phyloP scores from a whole-genome alignment of 495 filamentous ascomycete species.

The Podospora australis region DNA sequence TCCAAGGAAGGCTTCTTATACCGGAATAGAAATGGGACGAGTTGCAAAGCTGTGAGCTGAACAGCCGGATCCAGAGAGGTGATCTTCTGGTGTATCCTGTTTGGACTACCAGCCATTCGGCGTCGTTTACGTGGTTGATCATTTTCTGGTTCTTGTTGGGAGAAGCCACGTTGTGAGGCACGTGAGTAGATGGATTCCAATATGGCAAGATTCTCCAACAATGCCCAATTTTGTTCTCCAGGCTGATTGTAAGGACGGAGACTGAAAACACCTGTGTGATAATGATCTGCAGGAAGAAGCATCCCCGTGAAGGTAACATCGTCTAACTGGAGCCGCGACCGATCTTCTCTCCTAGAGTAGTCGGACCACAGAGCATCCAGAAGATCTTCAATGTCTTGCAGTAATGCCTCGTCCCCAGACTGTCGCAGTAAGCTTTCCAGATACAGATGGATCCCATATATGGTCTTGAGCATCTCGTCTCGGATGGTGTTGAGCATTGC shows the following conservation, averaged over 20 bases:
- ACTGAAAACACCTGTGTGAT: conserved; percentile 36
- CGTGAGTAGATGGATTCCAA: conserved; percentile 40
- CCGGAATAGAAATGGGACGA: conserved; percentile 65
- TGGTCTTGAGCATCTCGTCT: conserved; percentile 58
- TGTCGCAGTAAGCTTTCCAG: conserved; percentile 38
- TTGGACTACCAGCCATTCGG: conserved; percentile 49
- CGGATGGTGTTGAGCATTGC: conserved; percentile 57
- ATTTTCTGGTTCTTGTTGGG: conserved; percentile 18
- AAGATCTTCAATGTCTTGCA: conserved; percentile 44
- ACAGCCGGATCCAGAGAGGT: conserved; percentile 46
- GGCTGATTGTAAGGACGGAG: conserved; percentile 40
- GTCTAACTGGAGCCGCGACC: conserved; percentile 68
- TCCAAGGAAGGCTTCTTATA: conserved; percentile 29
- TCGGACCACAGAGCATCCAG: conserved; percentile 60
- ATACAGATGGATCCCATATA: conserved; percentile 59
- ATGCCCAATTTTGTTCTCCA: conserved; percentile 49
- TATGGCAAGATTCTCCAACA: conserved; percentile 44
- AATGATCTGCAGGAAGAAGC: conserved; percentile 26
- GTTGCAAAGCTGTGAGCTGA: conserved; percentile 65
- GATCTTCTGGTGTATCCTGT: conserved; percentile 58
- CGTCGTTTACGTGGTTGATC: conserved; percentile 57
- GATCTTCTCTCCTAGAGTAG: conserved; percentile 63
- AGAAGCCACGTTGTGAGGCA: conserved; percentile 18
- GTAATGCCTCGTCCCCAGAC: conserved; percentile 22
- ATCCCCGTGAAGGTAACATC: conserved; percentile 55